Evolutionary conservation across 1,284 basidiomycete genomes (phyloP), one percentile per base, ranked within the genome.

Genomic region (Peniophora sp.): DNA sequence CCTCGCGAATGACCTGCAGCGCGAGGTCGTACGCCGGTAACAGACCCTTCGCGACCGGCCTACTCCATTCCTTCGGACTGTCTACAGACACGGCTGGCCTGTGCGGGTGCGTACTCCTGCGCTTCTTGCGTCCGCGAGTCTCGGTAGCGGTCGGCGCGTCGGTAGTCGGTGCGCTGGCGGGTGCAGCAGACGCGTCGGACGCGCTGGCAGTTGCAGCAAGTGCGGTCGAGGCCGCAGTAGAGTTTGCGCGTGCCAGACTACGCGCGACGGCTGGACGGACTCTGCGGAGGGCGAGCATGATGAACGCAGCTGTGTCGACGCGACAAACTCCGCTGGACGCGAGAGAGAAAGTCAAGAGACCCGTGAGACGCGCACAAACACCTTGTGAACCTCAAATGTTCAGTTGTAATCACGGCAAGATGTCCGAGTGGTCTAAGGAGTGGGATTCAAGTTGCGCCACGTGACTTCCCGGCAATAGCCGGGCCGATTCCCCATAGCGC

Each of bases 11-110:
- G 56, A 83, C 72, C 53, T 77, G 71, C 45, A 95, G 67, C 2
- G 92, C 90, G 55, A 86, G 77, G 67, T 96, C 92, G 59, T 92
- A 95, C 8, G 84, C 90, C 1, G 89, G 86, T 24, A 92, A 67
- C 6, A 81, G 71, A 6, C 90, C 90, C 17, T 69, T 65, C 19
- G 73, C 73, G 9, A 95, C 64, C 0, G 89, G 82, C n/a, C 77
- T 63, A 52, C 78, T 81, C 83, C 84, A 90, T 63, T 78, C 66
- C 24, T 78, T 70, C 3, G 81, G 82, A 1, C 66, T 64, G 41
- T 69, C 67, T 11, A 73, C 61, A 20, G 74, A 75, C 52, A 84
- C 81, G 23, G 62, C 56, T 2, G 83, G 75, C 14, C 83, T 59
- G 45, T 53, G 54, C 6, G 64, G 56, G 45, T 58, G 59, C 34